These are phyloP conservation scores for Hyaloscypha variabilis DNA, from an alignment of 495 filamentous ascomycete species.

Conservation along the genomic window DNA sequence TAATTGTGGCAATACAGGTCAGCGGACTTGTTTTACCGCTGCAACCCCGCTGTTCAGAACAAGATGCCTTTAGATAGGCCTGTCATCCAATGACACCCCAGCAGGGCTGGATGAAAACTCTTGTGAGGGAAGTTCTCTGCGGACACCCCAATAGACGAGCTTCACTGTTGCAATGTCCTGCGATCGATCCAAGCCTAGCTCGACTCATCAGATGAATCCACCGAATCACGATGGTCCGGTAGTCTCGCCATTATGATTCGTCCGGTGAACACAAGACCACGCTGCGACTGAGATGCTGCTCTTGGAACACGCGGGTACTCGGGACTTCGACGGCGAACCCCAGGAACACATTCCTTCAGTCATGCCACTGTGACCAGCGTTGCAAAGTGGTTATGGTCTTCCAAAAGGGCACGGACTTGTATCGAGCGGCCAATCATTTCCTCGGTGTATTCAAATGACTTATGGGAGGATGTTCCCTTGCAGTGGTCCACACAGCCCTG, in stretches of 20 bases:
- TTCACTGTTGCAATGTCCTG: not conserved
- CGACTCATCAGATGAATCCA: not conserved
- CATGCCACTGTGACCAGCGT: not conserved
- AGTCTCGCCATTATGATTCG: not conserved
- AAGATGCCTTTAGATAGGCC: not conserved
- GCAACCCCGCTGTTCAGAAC: not conserved
- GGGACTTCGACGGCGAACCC: not conserved
- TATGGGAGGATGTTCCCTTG: not conserved
- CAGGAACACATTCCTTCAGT: not conserved
- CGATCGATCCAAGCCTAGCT: not conserved
- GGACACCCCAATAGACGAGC: not conserved
- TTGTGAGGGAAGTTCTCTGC: not conserved
- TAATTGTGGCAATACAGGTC: not conserved
- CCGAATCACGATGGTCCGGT: not conserved
- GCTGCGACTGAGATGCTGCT: not conserved
- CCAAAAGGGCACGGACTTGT: not conserved
- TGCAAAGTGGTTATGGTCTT: not conserved
- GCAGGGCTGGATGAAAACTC: not conserved
- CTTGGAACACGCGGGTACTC: not conserved
- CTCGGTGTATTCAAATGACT: not conserved
- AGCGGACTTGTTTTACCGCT: not conserved
- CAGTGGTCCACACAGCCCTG: conserved; percentile 1
- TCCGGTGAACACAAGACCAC: not conserved
- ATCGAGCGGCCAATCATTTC: not conserved
- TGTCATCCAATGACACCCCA: not conserved